Evolutionary conservation across 306 rosid species (phyloP), one percentile per base, ranked within the genome.

Genomic region (Corylus avellana): DNA sequence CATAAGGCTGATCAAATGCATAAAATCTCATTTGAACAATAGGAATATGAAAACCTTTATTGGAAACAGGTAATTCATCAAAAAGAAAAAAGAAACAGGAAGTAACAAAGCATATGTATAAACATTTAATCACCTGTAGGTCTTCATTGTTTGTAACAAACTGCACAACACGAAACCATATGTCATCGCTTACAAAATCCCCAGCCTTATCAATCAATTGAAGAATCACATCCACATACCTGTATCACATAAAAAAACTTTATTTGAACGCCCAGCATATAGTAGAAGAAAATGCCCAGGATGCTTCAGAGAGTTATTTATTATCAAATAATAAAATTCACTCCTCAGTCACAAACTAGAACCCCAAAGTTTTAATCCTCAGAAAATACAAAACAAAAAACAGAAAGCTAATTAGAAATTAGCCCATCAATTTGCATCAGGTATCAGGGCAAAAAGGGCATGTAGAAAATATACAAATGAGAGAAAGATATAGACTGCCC

Each of bases 201-300:
- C 98, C 99, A 2, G 99, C 99, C 93, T 96, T 96, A 89, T 96
- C 99, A 84, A 96, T 96, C 90, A 96, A 87, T 86, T 96, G 99
- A 81, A 96, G 99, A 82, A 96, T 93, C 58, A 96, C 99, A 55
- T 96, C 99, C 72, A 96, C 99, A 56, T 96, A 96, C 99, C 99
- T 96, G 86, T 13, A 70, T 47, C 77, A 55, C 66, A 87, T 72
- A 47, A 73, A 78, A 74, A 83, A 18, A 54, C n/a, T 62, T 48
- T 66, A 11, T 63, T 48, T 62, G 32, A 72, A 72, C 64, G 25
- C 4, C 18, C 12, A n/a, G 29, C 49, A 25, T 3, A 44, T 37
- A 63, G 25, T 14, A 67, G 72, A 56, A 25, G 17, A 61, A 32
- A 57, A 55, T 11, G 16, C 51, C 8, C 46, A 35, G 9, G 8